Evolutionary conservation across 106 monocot genomes (phyloP), one percentile per base, ranked within the genome.

Genomic region (Narthecium ossifragum): DNA sequence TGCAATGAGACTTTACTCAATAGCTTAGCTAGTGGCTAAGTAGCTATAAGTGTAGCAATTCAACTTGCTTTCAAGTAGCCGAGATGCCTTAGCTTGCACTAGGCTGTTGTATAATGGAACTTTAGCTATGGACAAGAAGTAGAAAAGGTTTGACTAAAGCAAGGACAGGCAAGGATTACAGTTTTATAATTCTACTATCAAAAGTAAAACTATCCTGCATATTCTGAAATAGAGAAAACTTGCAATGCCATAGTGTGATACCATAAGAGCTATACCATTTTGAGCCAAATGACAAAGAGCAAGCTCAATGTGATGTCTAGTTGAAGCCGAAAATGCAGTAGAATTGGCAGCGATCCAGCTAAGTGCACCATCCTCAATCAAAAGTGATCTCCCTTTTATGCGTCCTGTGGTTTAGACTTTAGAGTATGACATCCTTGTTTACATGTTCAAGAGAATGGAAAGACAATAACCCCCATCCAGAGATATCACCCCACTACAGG

Each of bases 201-300:
- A 23, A 36, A 33, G n/a, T 13, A 24, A 18, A 46, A 30, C 18
- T 24, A 7, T 3, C 26, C 5, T 10, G 3, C 29, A 40, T 37
- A 11, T 6, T 6, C 11, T 39, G 39, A 9, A 39, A 39, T 1
- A 11, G 9, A 39, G 39, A 39, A 3, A 9, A 39, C 3, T 39
- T 1, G 39, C n/a, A n/a, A n/a, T n/a, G n/a, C n/a, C n/a, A n/a
- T n/a, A n/a, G n/a, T n/a, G n/a, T 39, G 39, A 58, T 26, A 10
- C 3, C 23, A 15, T 21, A 60, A 6, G 22, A 63, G 9, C 45
- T n/a, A 0, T 73, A 90, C 90, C 78, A 76, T 90, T 85, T 61
- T 90, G 90, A 73, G 90, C 85, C 67, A 90, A 70, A 79, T 90
- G 85, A 53, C 90, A 90, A 51, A 90, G 69, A 8, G 90, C 85